phyloP scores from a whole-genome alignment of 345 rosid genomes.

The Psidium friedrichsthalianum region DNA sequence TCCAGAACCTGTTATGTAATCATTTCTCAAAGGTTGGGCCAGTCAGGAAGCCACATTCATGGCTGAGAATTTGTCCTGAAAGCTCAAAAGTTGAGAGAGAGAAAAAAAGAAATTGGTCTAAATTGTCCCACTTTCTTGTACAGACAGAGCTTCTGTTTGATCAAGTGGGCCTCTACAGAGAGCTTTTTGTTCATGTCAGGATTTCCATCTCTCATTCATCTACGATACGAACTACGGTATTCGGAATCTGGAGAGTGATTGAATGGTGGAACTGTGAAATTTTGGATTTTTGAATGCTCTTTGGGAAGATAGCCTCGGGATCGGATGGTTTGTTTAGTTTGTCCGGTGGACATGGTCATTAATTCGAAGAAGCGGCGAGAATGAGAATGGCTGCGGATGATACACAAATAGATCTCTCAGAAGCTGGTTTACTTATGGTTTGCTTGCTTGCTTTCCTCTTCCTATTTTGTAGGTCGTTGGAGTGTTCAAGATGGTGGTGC shows the following conservation, averaged over 20 bases:
- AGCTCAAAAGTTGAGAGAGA: not conserved
- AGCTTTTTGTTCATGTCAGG: not conserved
- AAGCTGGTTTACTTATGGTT: not conserved
- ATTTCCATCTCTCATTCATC: not conserved
- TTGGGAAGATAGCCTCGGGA: not conserved
- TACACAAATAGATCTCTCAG: not conserved
- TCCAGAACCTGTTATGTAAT: too few relatives aligned
- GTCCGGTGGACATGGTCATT: not conserved
- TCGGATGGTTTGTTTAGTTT: not conserved
- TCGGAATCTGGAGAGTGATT: not conserved
- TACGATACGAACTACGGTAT: not conserved
- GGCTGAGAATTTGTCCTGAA: not conserved
- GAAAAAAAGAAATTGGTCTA: not conserved
- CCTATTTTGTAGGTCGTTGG: slow-evolving; percentile 32
- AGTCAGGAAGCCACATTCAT: too few relatives aligned
- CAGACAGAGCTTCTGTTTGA: not conserved
- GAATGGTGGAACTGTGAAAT: not conserved
- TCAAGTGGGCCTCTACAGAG: not conserved
- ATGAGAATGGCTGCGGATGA: too few relatives aligned
- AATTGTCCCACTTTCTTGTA: not conserved
- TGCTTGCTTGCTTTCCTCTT: not conserved
- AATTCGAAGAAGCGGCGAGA: too few relatives aligned
- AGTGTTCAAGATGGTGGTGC: slow-evolving; percentile 42
- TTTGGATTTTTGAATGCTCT: not conserved
- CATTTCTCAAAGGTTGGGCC: not conserved